Percentiles rank a stretch among this genome's conserved stretches.
Evolutionary conservation across 495 filamentous ascomycete genomes (phyloP).

Genomic region (Tuber aestivum): DNA sequence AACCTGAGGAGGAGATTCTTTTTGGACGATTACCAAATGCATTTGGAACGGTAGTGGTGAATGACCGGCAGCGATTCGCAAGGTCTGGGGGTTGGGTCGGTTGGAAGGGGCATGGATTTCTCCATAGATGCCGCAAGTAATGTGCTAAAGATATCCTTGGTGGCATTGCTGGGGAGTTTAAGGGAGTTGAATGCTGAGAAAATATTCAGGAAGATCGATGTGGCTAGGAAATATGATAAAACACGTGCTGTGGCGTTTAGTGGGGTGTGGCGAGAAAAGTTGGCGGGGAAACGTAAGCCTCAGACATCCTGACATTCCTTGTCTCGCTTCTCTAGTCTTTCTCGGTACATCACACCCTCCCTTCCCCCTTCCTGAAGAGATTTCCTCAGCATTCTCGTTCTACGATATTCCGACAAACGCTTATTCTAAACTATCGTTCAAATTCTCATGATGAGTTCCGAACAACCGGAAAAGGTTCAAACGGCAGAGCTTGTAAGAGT

Average conservation of each 20-base stretch:
- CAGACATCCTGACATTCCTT: neutral
- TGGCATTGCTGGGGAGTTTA: slow-evolving; percentile 21
- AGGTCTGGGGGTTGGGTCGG: neutral
- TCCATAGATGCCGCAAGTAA: slow-evolving; percentile 2
- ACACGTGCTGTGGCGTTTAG: neutral
- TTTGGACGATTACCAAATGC: slow-evolving; percentile 38
- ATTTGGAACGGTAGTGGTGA: slow-evolving; percentile 25
- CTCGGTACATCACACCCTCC: slow-evolving; percentile 2
- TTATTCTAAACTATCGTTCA: neutral
- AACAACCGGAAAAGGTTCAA: slow-evolving; percentile 8
- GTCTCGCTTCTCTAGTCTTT: neutral
- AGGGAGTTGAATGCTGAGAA: neutral
- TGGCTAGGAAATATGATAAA: neutral
- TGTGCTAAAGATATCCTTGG: slow-evolving; percentile 16
- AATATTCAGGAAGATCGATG: neutral
- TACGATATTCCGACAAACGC: neutral
- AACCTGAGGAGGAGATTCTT: slow-evolving; percentile 39
- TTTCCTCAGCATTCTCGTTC: slow-evolving; percentile 1
- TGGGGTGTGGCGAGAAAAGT: slow-evolving; percentile 23
- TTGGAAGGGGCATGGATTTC: neutral
- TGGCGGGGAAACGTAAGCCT: slow-evolving; percentile 24
- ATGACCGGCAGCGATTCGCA: slow-evolving; percentile 6
- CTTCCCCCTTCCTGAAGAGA: neutral
- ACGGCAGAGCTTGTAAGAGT: slow-evolving; percentile 10
- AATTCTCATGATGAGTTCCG: slow-evolving; percentile 13